Evolutionary conservation across 495 filamentous ascomycete genomes (phyloP), one percentile per base, ranked within the genome.

Genomic region (Pyrenula massariospora): DNA sequence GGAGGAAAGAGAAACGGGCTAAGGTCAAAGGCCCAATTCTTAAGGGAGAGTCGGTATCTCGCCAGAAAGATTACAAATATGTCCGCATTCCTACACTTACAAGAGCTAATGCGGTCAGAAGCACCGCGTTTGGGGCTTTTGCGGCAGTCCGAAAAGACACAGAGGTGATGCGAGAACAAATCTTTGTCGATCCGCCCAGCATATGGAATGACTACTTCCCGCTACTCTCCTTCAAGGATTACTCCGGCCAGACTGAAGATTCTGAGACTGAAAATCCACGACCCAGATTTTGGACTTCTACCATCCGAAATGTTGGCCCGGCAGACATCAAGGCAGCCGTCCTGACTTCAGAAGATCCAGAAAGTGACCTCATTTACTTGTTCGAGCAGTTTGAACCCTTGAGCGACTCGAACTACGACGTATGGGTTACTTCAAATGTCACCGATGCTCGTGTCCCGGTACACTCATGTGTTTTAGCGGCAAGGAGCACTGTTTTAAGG

Each of bases 1-100:
- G 91, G 91, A 83, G 79, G 56, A 84, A 92, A 51, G 79, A 89
- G 56, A 90, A 88, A 62, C 79, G 94, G 60, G 75, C 78, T 10
- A 92, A 91, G 58, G 80, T 82, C 58, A 95, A 95, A 63, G 84
- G 88, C 63, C 77, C 84, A 0, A 80, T 73, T 54, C 71, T 75
- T 2, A 70, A 78, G n/a, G 62, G 67, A 1, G 59, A 59, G 11
- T 66, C 63, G 3, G 84, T 81, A 22, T 15, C 31, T 42, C 84
- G 77, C 65, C 72, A 77, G n/a, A 89, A 87, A 60, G 89, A 95
- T 60, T 95, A 89, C 72, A 97, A 97, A 60, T 97, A 96, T 63
- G 83, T 87, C 61, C 82, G 93, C 23, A 83, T 98, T 21, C 85
- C 94, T 2, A 87, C 86, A 50, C 76, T 98, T 36, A 96, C 90